phyloP scores from a whole-genome alignment of 257 asterid species.

The Jasminum sambac region DNA sequence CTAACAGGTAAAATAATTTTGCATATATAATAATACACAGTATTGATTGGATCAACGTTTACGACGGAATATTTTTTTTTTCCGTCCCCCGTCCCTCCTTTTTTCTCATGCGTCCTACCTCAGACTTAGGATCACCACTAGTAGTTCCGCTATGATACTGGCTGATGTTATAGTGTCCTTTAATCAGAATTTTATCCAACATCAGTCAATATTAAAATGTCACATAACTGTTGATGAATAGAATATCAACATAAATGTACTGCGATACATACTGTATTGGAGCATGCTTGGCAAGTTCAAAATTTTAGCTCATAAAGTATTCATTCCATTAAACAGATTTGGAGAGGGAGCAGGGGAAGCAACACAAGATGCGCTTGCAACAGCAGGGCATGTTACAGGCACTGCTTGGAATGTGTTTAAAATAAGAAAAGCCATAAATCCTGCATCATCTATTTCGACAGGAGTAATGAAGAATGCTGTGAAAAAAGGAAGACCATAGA shows the following conservation, averaged over 20 bases:
- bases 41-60: no score
- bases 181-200: background rate
- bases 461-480: constrained; percentile 45
- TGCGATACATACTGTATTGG: background rate
- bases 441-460: constrained; percentile 52
- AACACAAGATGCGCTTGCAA: constrained; percentile 66
- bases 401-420: constrained; percentile 84
- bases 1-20: constrained; percentile 59
- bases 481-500: constrained; percentile 22
- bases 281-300: background rate
- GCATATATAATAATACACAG: no score
- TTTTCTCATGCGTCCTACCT: no score
- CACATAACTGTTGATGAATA: no score
- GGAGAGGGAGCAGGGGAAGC: constrained; percentile 90
- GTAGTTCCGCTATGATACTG: no score
- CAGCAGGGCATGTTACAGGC: constrained; percentile 69
- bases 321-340: constrained; percentile 36
- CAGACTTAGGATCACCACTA: no score
- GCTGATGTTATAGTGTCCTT: no score
- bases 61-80: no score
- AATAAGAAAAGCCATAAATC: constrained; percentile 71
- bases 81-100: no score
- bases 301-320: background rate
- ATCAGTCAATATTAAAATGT: background rate
- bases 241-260: no score